Evolutionary conservation across 225 moss, liverwort and hornwort genomes (phyloP), one percentile per base, ranked within the genome.

Genomic region (Polytrichum formosum): DNA sequence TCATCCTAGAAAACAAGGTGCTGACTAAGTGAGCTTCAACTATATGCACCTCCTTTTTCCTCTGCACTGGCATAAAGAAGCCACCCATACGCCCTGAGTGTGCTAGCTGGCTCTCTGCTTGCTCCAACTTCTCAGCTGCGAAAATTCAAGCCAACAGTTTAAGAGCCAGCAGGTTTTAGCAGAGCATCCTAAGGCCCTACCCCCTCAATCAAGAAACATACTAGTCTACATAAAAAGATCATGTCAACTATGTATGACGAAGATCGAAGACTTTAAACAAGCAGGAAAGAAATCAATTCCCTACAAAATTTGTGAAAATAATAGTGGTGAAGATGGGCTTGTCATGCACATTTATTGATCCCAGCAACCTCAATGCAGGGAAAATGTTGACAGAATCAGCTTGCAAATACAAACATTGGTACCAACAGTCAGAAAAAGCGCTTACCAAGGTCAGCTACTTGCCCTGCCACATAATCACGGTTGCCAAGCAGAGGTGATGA

Each of bases 111-210:
- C 70, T 75, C 81, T 92, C 98, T 66, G 94, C 98, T 79, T 98
- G 98, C 85, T 98, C 98, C 77, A 98, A 79, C 83, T 98, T 98
- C 79, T 98, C 98, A 80, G 94, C 98, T 98, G 88, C 75, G 28
- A 70, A 65, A 68, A 9, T 68, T 61, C 70, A 76, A 46, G 3
- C 3, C 13, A 46, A 16, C 46, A 46, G 46, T 46, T 46, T 0
- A 46, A 46, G 7, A 46, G 46, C 46, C 46, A 46, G 46, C 46
- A 46, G 46, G 46, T 46, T 46, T 13, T 46, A 46, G 46, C 46
- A 46, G 13, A 16, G 16, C 46, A 16, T 46, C 46, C 46, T 2
- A 46, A 13, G 46, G 16, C 46, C 46, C 46, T 46, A 46, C 46
- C 46, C 26, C 37, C 46, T 46, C 46, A 46, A 13, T 46, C 46